Conservation (phyloP, 2,329 filamentous ascomycete genomes). For the Colletotrichum spaethianum region DNA sequence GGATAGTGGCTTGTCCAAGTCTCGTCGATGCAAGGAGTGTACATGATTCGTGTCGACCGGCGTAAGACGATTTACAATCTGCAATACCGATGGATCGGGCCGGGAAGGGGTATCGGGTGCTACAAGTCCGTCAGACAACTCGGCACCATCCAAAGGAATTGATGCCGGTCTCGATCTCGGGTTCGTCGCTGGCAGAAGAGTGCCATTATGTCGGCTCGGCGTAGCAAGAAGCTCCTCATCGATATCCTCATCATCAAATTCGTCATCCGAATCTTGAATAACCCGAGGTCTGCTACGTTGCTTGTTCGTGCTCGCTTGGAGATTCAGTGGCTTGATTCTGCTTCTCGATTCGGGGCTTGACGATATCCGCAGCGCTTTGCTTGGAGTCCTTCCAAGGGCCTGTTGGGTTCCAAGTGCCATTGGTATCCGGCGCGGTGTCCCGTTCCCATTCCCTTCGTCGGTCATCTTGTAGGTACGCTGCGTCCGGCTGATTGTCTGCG, state of each 20-base stretch:
- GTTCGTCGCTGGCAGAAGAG: constrained; percentile 28
- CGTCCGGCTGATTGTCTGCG: constrained; percentile 44
- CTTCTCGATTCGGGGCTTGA: constrained; percentile 42
- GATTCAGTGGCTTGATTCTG: constrained; percentile 26
- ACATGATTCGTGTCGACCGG: neutral
- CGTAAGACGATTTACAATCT: neutral
- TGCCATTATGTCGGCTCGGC: constrained; percentile 52
- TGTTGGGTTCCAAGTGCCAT: constrained; percentile 20
- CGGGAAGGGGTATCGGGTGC: constrained; percentile 38
- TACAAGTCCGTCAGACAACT: constrained; percentile 37
- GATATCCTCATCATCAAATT: constrained; percentile 71
- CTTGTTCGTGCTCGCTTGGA: constrained; percentile 17
- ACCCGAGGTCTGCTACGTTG: constrained; percentile 49
- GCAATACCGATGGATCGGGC: neutral
- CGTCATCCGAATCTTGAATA: constrained; percentile 72
- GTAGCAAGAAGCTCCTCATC: constrained; percentile 68
- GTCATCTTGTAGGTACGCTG: constrained; percentile 42
- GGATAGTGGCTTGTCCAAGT: constrained; percentile 7
- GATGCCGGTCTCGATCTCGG: constrained; percentile 39
- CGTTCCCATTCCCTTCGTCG: constrained; percentile 17
- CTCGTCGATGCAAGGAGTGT: neutral
- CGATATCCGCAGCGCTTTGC: constrained; percentile 41
- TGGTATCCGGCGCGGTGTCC: constrained; percentile 28
- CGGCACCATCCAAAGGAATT: constrained; percentile 32
- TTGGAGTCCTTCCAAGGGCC: constrained; percentile 42